These are phyloP conservation scores for Kwoniella europaea DNA, from an alignment of 768 basidiomycete genomes.

Conservation along the genomic window DNA sequence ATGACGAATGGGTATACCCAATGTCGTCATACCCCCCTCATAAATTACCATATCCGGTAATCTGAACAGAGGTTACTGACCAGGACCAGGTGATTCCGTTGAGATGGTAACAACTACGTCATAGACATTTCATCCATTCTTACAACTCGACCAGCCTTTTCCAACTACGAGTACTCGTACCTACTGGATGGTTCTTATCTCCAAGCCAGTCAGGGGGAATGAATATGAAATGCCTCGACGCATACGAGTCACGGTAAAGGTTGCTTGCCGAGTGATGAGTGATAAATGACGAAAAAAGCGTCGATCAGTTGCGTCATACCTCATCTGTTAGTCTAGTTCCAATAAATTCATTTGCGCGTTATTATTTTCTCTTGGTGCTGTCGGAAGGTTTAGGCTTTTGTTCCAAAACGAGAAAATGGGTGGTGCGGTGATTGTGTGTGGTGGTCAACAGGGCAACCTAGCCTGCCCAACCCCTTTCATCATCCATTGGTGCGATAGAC, in stretches of 20 bases:
- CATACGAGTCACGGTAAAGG: not conserved
- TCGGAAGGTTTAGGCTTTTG: not conserved
- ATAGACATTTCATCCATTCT: not conserved
- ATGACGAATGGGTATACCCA: not conserved
- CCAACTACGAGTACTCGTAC: not conserved
- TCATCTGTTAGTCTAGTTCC: not conserved
- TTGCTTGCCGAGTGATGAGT: not conserved
- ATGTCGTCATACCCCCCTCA: slow-evolving; percentile 14
- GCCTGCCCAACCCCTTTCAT: no score
- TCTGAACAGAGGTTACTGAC: not conserved
- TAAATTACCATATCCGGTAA: slow-evolving; percentile 3
- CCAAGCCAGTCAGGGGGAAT: no score
- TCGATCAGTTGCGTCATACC: slow-evolving; percentile 6
- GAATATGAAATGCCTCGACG: not conserved
- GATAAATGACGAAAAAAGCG: not conserved
- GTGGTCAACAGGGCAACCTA: no score
- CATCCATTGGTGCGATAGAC: no score
- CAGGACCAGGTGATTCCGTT: slow-evolving; percentile 10
- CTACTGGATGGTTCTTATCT: no score
- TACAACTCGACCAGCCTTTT: not conserved
- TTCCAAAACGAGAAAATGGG: not conserved
- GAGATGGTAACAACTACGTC: not conserved
- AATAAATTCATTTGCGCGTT: not conserved
- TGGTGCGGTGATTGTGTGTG: no score
- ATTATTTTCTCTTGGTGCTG: not conserved